Percentiles rank a stretch among this genome's conserved stretches.
Conservation (phyloP, 495 filamentous ascomycete genomes). For the Ramalina intermedia region DNA sequence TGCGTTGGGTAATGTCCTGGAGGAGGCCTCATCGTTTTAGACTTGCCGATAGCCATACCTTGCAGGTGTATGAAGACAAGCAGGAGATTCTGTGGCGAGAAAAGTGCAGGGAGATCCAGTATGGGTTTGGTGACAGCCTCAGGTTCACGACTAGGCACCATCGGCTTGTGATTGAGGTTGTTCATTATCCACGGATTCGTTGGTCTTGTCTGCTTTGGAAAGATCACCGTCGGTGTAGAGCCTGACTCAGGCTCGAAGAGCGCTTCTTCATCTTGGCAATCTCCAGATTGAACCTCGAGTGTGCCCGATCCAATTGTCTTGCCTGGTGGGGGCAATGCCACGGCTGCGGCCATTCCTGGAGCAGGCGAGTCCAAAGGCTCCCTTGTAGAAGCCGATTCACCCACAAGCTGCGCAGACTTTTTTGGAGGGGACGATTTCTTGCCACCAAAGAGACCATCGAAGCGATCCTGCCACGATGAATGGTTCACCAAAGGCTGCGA, state of each 20-base stretch:
- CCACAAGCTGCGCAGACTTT: constrained; percentile 37
- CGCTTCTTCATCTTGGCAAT: constrained; percentile 62
- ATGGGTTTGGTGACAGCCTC: constrained; percentile 13
- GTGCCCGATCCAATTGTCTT: constrained; percentile 15
- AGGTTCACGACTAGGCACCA: constrained; percentile 13
- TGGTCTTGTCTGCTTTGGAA: constrained; percentile 30
- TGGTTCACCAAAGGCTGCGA: constrained; percentile 22
- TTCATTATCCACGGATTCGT: constrained; percentile 25
- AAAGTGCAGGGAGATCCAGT: neutral
- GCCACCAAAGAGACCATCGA: constrained; percentile 47
- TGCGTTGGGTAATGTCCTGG: neutral
- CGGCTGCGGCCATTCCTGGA: constrained; percentile 36
- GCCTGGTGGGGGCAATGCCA: constrained; percentile 37
- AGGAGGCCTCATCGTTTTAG: constrained; percentile 23
- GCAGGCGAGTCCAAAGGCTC: constrained; percentile 39
- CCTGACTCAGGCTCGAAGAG: constrained; percentile 75
- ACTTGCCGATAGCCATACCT: constrained; percentile 27
- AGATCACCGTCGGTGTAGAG: constrained; percentile 52
- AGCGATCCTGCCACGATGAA: constrained; percentile 56
- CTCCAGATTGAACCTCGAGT: constrained; percentile 36
- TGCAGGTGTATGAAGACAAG: constrained; percentile 27
- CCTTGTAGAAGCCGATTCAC: constrained; percentile 38
- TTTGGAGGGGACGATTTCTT: constrained; percentile 39
- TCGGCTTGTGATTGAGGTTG: constrained; percentile 22
- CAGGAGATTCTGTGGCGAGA: neutral